Evolutionary conservation across 2,329 filamentous ascomycete species (phyloP), one percentile per base, ranked within the genome.

Genomic region (Fusarium solani-melongenae): DNA sequence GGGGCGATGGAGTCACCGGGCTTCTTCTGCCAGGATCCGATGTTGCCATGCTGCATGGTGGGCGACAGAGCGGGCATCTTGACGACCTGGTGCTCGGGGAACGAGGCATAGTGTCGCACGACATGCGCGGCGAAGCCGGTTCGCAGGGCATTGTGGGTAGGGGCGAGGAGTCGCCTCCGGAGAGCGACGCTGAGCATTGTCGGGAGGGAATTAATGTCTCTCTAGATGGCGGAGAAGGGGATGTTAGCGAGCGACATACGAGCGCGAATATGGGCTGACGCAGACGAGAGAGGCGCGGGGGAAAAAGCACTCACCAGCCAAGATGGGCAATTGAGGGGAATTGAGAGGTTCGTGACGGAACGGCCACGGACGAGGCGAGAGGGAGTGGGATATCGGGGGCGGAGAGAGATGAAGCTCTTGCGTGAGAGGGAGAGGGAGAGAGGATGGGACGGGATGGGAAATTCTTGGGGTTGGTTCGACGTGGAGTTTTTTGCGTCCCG

Each of bases 21-120:
- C 88, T 98, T 97, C 91, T 98, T 99, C 88, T 98, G 94, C 96
- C 96, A 99, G 74, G 92, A 88, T 79, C 96, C 97, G 84, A 99
- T 97, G 88, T 97, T 98, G 83, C 96, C 96, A 72, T 94, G 89
- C 74, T 94, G 95, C 96, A 99, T 99, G 78, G 96, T 99, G 64
- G 96, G 96, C 73, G 96, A 99, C 80, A 99, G 89, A 67, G 96
- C 96, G 76, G 96, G 96, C 96, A 99, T 99, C 88, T 91, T 96
- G 87, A 99, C 92, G 84, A 99, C 88, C 78, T 93, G 96, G 87
- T 99, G 96, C 77, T 95, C 91, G 77, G 96, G 97, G 88, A 94
- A 98, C 58, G 96, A 97, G 77, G 89, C 96, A 87, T 89, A 91
- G 84, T 86, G 90, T 86, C 90, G 87, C 84, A 89, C 86, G 72